Evolutionary conservation across 148 eudicot species (phyloP).

Genomic region (Rhododendron williamsianum): DNA sequence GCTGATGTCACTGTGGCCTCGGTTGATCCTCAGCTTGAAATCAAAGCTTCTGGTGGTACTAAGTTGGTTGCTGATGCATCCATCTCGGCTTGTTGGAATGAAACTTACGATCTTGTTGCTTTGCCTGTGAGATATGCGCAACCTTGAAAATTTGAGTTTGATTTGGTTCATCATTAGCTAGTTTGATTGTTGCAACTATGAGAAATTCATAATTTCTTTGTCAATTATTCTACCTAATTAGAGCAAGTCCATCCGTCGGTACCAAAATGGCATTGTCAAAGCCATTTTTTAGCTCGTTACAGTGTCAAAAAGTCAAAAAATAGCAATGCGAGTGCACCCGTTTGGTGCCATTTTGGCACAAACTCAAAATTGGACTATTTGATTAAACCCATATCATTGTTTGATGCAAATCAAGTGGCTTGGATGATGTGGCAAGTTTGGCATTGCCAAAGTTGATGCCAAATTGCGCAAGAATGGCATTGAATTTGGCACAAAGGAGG

Average conservation of each 20-base stretch:
- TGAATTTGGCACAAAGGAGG: neutral
- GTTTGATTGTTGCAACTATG: neutral
- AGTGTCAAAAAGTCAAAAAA: neutral
- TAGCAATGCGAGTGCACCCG: neutral
- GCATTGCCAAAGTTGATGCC: neutral
- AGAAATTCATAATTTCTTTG: neutral
- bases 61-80: conserved; percentile 73
- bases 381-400: neutral
- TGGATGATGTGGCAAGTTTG: neutral
- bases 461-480: neutral
- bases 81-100: conserved; percentile 50
- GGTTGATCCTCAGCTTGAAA: conserved; percentile 75
- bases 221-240: neutral
- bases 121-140: conserved; percentile 54
- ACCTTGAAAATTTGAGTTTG: neutral
- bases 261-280: neutral
- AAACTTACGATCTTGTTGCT: conserved; percentile 77
- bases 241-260: neutral
- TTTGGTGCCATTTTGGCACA: neutral
- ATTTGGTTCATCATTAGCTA: neutral
- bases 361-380: neutral
- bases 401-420: neutral
- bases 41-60: conserved; percentile 67
- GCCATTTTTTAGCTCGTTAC: neutral
- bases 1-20: conserved; percentile 83